phyloP scores from a whole-genome alignment of 202 grass and related monocot species.

The Brachypodium distachyon region DNA sequence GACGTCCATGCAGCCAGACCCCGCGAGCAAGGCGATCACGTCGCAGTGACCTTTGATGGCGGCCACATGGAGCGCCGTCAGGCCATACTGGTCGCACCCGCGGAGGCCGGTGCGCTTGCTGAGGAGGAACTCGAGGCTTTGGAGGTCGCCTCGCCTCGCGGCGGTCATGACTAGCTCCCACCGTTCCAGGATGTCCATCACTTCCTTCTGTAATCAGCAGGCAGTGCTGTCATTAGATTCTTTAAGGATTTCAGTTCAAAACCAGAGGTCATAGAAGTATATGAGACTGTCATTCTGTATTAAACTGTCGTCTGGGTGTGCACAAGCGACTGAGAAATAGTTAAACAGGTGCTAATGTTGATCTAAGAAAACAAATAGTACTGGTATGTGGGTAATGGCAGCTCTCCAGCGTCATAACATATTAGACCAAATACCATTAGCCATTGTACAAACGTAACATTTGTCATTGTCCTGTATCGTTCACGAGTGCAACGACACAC shows the following conservation, averaged over 20 bases:
- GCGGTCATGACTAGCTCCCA: slow-evolving; percentile 84
- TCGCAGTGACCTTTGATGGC: slow-evolving; percentile 83
- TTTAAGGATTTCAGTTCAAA: no score
- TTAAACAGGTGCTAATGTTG: neutral
- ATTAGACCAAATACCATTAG: no score
- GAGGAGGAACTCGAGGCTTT: slow-evolving; percentile 54
- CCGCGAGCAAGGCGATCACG: slow-evolving; percentile 52
- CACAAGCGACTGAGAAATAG: no score
- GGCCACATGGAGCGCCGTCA: slow-evolving; percentile 67
- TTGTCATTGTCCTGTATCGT: no score
- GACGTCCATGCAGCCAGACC: slow-evolving; percentile 58
- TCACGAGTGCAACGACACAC: slow-evolving; percentile 19
- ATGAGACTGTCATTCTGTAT: no score
- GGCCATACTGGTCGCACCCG: slow-evolving; percentile 78
- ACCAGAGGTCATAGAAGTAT: no score
- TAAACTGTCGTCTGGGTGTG: no score
- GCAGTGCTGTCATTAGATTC: neutral
- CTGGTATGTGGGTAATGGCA: neutral
- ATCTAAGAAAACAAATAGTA: neutral
- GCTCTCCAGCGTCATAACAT: no score
- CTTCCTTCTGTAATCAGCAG: slow-evolving; percentile 39
- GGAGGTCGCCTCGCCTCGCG: slow-evolving; percentile 57
- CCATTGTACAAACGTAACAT: neutral
- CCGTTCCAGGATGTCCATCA: slow-evolving; percentile 66
- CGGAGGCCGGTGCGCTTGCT: slow-evolving; percentile 45